These are phyloP conservation scores for Trichosporon ovoides DNA, from an alignment of 1,284 basidiomycete genomes.

Conservation along the genomic window DNA sequence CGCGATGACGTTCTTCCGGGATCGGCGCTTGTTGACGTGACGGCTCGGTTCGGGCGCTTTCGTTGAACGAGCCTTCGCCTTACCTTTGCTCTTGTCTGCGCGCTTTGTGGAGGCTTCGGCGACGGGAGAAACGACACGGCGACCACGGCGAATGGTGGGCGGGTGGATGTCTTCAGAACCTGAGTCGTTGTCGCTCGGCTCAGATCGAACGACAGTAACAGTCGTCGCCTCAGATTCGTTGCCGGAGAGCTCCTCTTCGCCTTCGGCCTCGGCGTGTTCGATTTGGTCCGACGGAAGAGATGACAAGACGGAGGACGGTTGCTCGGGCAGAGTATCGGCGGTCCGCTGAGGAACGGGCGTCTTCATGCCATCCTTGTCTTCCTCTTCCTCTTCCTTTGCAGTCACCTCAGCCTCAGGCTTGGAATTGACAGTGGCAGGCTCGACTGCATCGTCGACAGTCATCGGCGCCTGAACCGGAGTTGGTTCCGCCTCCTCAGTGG, in stretches of 20 bases:
- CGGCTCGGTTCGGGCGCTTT: slow-evolving; percentile 4
- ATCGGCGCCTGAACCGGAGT: not conserved
- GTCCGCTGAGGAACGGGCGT: not conserved
- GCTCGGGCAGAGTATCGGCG: not conserved
- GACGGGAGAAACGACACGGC: slow-evolving; percentile 13
- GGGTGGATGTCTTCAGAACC: slow-evolving; percentile 12
- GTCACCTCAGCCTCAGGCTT: slow-evolving; percentile 1
- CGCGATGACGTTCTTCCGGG: slow-evolving; percentile 20
- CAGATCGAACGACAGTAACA: slow-evolving; percentile 27
- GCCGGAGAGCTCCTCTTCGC: slow-evolving; percentile 23
- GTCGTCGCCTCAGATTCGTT: slow-evolving; percentile 37
- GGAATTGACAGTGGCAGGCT: not conserved
- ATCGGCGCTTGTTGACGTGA: slow-evolving; percentile 10
- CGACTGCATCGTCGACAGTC: slow-evolving; percentile 7
- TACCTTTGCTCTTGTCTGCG: not conserved
- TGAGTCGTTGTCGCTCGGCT: slow-evolving; percentile 23
- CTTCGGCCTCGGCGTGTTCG: slow-evolving; percentile 6
- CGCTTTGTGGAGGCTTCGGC: slow-evolving; percentile 9
- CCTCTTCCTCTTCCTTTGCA: not conserved
- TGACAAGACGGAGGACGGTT: slow-evolving; percentile 14
- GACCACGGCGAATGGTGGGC: slow-evolving; percentile 9
- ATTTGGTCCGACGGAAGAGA: slow-evolving; percentile 11
- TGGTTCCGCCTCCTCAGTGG: no score
- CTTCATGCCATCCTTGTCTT: not conserved
- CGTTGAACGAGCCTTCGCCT: not conserved